Evolutionary conservation across 164 flowering plant species (phyloP), one percentile per base, ranked within the genome.

Genomic region (grape (Vitis vinifera)): DNA sequence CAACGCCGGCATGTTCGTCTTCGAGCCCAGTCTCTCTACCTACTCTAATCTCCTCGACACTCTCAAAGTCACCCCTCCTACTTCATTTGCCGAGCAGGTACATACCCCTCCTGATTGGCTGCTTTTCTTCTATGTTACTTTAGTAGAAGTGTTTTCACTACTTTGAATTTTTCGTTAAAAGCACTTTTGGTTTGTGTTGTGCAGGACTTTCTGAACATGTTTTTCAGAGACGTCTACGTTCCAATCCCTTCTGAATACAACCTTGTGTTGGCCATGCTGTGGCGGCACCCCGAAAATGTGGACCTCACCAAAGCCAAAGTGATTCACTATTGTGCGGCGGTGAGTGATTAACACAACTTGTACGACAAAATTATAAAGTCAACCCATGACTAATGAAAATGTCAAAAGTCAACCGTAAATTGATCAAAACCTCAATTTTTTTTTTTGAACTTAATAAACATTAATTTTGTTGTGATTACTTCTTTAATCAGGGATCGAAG

Each of bases 1-100:
- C 86, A 92, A 90, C 68, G 95, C 92, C 7, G 94, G 93, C 70
- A 84, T 90, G 89, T 85, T 85, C 64, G 84, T 89, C 9, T 90
- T 17, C 31, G 83, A 90, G 79, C 91, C 97, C 13, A 78, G 72
- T 37, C 71, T 79, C 23, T 13, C 77, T 7, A 85, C 88, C n/a
- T 90, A 83, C 74, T 49, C 73, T 27, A 68, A 79, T 51, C 88
- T 92, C 68, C 59, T 92, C 55, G 73, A 71, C 12, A 74, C 84
- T 7, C 68, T 87, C 66, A 58, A 75, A 50, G 37, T 73, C 77
- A 76, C 91, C 29, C 69, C 87, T 63, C 81, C 92, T 15, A 87
- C 91, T 12, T 71, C 82, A 11, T 89, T 89, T 68, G 94, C 97
- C 2, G 94, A 89, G 74, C 97, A 91, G 89, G 94, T 90, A 64